Evolutionary conservation across 2,329 filamentous ascomycete genomes (phyloP), one percentile per base, ranked within the genome.

Genomic region (Talaromyces pinophilus): DNA sequence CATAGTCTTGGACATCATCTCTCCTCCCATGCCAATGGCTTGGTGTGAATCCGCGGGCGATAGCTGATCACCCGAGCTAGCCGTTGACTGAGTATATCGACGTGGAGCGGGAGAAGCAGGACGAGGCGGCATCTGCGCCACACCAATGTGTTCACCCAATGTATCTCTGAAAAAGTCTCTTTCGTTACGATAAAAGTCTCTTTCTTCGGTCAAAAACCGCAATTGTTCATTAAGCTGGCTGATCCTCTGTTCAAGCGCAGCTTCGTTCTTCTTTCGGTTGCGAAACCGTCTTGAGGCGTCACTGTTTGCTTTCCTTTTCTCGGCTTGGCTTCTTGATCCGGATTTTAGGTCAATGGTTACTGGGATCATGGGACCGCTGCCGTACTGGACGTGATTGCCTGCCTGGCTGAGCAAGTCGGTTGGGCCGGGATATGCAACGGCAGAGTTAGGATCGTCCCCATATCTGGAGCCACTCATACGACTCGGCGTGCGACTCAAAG

Each of bases 241-340:
- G 28, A 80, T 72, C 17, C 75, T 77, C 67, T 78, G 75, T 66
- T 78, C 75, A 65, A 80, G 74, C 66, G 78, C 77, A 67, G 75
- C 70, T 63, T 80, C 78, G 25, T 76, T 78, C 50, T 78, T 75
- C 66, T 81, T 81, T 33, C 78, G 75, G 50, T 80, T 77, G 42
- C 79, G 77, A 67, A 80, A 80, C 25, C 79, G 70, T 57, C 77
- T 72, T 1, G 79, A 81, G 1, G 79, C 79, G 62, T 78, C 75
- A 61, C 79, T 80, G 70, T 81, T 81, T 2, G 79, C 79, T 67
- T 77, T 78, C 8, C 79, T 75, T 67, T 80, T 80, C 67, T 79
- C 78, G 1, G 78, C 77, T 65, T 80, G 78, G 57, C 73, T 79
- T 28, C 74, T 73, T 1, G 79, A 81, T 5, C 78, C 79, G 2